These are phyloP conservation scores for Berkeleyomyces rouxiae DNA, from an alignment of 2,329 filamentous ascomycete genomes.

Conservation along the genomic window DNA sequence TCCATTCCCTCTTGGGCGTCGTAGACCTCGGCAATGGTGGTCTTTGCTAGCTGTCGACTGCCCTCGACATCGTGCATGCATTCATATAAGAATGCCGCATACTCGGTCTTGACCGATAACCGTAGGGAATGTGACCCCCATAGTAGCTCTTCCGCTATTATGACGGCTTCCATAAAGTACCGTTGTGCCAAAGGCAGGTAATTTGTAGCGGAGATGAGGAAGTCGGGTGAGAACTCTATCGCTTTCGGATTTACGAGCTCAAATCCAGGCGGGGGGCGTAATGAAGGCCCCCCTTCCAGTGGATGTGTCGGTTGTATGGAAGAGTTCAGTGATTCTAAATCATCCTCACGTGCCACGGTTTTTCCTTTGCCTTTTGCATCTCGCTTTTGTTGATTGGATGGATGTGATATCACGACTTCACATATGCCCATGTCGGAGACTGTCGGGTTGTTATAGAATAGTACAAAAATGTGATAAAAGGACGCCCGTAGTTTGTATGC, in stretches of 20 bases:
- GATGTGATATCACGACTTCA: conserved; percentile 21
- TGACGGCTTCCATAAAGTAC: conserved; percentile 63
- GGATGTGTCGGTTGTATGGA: conserved; percentile 33
- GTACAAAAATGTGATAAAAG: conserved; percentile 90
- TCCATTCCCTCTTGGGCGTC: conserved; percentile 83
- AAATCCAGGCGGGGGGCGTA: conserved; percentile 40
- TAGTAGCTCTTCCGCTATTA: conserved; percentile 57
- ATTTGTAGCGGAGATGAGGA: conserved; percentile 62
- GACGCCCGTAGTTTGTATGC: conserved; percentile 83
- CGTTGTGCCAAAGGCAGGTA: conserved; percentile 69
- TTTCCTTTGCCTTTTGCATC: conserved; percentile 33
- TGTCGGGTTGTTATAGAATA: conserved; percentile 83
- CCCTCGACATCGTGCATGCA: conserved; percentile 68
- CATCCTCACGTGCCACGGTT: conserved; percentile 24
- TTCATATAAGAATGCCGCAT: conserved; percentile 84
- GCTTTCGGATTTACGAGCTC: conserved; percentile 21
- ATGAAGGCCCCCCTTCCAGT: conserved; percentile 38
- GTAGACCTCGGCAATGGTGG: conserved; percentile 80
- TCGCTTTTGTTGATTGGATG: conserved; percentile 21
- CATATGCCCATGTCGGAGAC: conserved; percentile 45
- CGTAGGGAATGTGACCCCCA: conserved; percentile 82
- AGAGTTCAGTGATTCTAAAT: conserved; percentile 27
- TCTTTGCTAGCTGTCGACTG: conserved; percentile 60
- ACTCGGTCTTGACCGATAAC: conserved; percentile 80
- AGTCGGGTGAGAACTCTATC: conserved; percentile 26